Base-by-base conservation (phyloP, 306 rosid species). In the Lathyrus sativus region DNA sequence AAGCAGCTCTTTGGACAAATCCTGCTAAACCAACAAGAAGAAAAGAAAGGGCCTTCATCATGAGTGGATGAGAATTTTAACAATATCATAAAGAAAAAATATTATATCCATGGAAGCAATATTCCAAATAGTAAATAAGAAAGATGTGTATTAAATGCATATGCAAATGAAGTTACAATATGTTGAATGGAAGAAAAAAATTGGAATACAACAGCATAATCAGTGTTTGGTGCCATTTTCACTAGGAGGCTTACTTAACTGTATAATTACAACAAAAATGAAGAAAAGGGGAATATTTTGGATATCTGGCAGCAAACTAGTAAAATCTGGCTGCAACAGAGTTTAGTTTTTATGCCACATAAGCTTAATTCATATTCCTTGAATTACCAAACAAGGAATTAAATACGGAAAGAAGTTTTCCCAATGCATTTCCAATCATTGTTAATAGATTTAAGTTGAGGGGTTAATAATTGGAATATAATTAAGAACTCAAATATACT, bases 1-100 rank as follows among this genome's bases (percentile, higher is more conserved):
- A 77, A 69, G 76, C 64, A 69, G 78, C 60, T 84, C 90, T 56
- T 74, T 82, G 70, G 83, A 42, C 49, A 68, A 24, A 68, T 75
- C 83, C 91, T 85, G 86, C 74, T 29, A 67, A 69, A 65, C 31
- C 46, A 67, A 70, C 48, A 74, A 37, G 38, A 63, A 53, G 62
- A 17, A 41, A 14, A 15, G 15, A 12, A 12, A 49, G 10, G 59
- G 15, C 42, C 48, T 24, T 69, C n/a, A 15, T 17, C 46, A 22
- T 60, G 61, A 70, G 62, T 22, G 44, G 62, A 42, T 11, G 56
- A 57, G 45, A 60, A 45, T 46, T 37, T 56, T 67, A 9, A 56
- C 42, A 9, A 13, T 41, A 48, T 74, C 45, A 70, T 28, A 7
- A 6, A 9, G 41, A 29, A 51, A 61, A 37, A 62, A 59, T 28